Evolutionary conservation across 805 yeast genomes (phyloP).

Genomic region (Sungouiozyma ichnusensis): DNA sequence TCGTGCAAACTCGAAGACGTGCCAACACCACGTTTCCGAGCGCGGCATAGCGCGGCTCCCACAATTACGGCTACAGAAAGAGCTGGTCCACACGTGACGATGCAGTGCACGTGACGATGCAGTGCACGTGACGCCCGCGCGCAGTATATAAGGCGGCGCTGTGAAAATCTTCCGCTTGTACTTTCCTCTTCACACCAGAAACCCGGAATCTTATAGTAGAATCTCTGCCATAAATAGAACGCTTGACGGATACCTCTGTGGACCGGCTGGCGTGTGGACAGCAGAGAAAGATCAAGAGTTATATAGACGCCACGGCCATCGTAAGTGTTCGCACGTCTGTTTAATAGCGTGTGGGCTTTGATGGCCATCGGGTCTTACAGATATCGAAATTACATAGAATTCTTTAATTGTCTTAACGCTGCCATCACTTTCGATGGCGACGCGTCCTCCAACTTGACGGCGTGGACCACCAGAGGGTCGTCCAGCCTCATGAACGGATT

Average conservation of each 20-base stretch:
- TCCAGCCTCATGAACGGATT: constrained; percentile 83
- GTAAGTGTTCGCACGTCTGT: neutral
- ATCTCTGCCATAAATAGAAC: constrained; percentile 35
- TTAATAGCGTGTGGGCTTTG: constrained; percentile 1
- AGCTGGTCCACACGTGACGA: no score
- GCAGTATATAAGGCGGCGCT: no score
- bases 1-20: no score
- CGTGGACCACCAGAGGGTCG: constrained; percentile 51
- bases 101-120: no score
- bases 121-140: no score
- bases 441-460: constrained; percentile 41
- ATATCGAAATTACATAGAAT: constrained; percentile 40
- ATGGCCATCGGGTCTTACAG: no score
- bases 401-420: constrained; percentile 66
- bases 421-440: constrained; percentile 51
- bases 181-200: constrained; percentile 18
- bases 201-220: constrained; percentile 17
- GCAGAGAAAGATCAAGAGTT: constrained; percentile 34
- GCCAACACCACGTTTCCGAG: no score
- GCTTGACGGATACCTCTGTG: constrained; percentile 21
- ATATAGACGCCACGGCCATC: constrained; percentile 4
- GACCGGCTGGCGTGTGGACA: constrained; percentile 38
- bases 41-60: no score
- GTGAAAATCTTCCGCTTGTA: no score
- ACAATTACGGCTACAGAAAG: no score